Conservation (phyloP, 2,329 filamentous ascomycete species). For the Phyllachora maydis region DNA sequence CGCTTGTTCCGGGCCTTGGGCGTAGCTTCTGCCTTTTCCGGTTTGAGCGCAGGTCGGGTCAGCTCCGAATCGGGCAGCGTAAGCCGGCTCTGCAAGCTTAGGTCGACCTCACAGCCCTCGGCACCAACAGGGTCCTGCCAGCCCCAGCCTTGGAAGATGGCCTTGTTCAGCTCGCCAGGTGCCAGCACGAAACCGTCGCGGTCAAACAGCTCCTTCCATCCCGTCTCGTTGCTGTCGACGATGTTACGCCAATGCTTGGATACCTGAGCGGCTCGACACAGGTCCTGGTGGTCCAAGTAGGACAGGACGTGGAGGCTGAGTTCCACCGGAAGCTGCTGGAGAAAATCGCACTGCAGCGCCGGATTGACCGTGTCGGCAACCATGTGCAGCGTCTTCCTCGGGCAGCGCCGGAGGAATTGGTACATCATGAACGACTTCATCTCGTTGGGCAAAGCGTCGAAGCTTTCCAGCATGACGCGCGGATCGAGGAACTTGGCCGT, state of each 20-base stretch:
- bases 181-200: constrained; percentile 63
- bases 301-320: constrained; percentile 73
- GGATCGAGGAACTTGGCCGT: constrained; percentile 44
- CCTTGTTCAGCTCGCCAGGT: constrained; percentile 63
- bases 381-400: constrained; percentile 72
- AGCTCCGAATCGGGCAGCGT: constrained; percentile 32
- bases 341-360: constrained; percentile 82
- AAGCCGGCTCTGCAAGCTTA: constrained; percentile 37
- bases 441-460: constrained; percentile 75
- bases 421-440: constrained; percentile 97
- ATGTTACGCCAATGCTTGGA: constrained; percentile 87
- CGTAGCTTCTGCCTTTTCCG: constrained; percentile 14
- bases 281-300: constrained; percentile 66
- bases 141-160: constrained; percentile 84
- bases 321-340: constrained; percentile 66
- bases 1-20: constrained; percentile 29
- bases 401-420: constrained; percentile 73
- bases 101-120: constrained; percentile 61
- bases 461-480: constrained; percentile 70
- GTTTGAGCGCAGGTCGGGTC: no score
- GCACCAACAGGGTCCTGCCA: constrained; percentile 75
- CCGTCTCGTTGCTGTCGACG: constrained; percentile 80
- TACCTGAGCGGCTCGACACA: constrained; percentile 80
- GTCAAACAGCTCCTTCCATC: constrained; percentile 87
- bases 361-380: constrained; percentile 86